A percentile compares a stretch with the other conserved stretches of the same genome.
Conservation (phyloP, 2,329 filamentous ascomycete genomes). For the Penicillium crustosum region DNA sequence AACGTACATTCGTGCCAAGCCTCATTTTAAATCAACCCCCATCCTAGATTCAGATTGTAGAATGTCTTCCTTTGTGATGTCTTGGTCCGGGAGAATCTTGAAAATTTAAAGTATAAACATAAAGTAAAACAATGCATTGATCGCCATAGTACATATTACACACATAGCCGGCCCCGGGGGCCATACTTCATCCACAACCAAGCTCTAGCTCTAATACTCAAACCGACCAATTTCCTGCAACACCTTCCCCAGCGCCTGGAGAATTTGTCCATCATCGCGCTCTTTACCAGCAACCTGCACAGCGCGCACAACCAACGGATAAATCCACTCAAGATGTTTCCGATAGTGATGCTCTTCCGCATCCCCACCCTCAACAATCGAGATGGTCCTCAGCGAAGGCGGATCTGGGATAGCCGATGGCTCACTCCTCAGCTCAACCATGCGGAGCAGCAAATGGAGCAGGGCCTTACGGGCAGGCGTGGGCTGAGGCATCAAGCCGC, state of each 20-base stretch:
- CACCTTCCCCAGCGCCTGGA: constrained; percentile 57
- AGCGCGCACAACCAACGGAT: constrained; percentile 61
- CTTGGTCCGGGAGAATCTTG: not conserved
- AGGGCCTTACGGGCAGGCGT: constrained; percentile 77
- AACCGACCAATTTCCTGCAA: constrained; percentile 59
- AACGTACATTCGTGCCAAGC: not conserved
- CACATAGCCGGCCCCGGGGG: not conserved
- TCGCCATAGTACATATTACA: not conserved
- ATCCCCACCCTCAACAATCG: constrained; percentile 42
- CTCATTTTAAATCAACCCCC: not conserved
- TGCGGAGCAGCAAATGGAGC: constrained; percentile 64
- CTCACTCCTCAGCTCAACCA: constrained; percentile 69
- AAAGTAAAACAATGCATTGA: not conserved
- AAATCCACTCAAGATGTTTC: constrained; percentile 78
- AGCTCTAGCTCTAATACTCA: constrained; percentile 6
- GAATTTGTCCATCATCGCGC: constrained; percentile 38
- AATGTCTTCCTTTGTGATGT: no score
- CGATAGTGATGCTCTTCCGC: constrained; percentile 54
- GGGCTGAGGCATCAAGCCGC: constrained; percentile 86
- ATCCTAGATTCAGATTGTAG: not conserved
- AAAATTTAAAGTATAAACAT: not conserved
- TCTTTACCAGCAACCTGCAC: constrained; percentile 44
- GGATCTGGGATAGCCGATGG: constrained; percentile 64
- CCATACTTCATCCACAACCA: not conserved
- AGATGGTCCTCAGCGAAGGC: constrained; percentile 19